Evolutionary conservation across 164 flowering plant genomes (phyloP).

Genomic region (Annona cherimola): DNA sequence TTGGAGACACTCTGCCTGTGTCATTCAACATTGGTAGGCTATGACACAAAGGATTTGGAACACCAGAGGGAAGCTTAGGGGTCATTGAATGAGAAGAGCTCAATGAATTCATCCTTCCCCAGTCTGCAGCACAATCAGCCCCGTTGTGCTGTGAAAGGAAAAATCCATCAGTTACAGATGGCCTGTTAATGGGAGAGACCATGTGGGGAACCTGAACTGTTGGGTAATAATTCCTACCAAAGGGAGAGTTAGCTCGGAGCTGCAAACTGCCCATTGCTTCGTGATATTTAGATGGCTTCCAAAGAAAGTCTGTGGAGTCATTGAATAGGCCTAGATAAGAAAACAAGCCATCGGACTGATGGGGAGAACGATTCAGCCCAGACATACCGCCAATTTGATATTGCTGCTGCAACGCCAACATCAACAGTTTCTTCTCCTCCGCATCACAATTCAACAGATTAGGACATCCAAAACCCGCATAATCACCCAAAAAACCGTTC

Average conservation of each 20-base stretch:
- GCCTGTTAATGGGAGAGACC: background rate
- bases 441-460: background rate
- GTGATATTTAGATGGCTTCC: background rate
- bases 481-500: conserved; percentile 14
- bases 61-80: conserved; percentile 6
- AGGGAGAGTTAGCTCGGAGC: conserved; percentile 2
- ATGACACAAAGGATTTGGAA: conserved; percentile 9
- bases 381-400: conserved; percentile 11
- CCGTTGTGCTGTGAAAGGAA: conserved; percentile 14
- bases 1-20: conserved; percentile 15
- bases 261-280: conserved; percentile 7
- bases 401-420: conserved; percentile 14
- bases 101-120: conserved; percentile 7
- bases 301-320: conserved; percentile 8
- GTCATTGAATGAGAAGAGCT: conserved; percentile 12
- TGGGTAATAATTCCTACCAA: conserved; percentile 7
- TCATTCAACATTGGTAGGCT: conserved; percentile 16
- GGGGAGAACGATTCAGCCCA: conserved; percentile 5
- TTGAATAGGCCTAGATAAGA: conserved; percentile 2
- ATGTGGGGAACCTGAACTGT: conserved; percentile 10
- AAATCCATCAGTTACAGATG: conserved; percentile 17
- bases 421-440: conserved; percentile 14
- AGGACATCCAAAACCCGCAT: background rate
- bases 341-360: conserved; percentile 11
- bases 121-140: conserved; percentile 12